phyloP scores from a whole-genome alignment of 2,329 filamentous ascomycete genomes.

The Arthrobotrys sinensis region DNA sequence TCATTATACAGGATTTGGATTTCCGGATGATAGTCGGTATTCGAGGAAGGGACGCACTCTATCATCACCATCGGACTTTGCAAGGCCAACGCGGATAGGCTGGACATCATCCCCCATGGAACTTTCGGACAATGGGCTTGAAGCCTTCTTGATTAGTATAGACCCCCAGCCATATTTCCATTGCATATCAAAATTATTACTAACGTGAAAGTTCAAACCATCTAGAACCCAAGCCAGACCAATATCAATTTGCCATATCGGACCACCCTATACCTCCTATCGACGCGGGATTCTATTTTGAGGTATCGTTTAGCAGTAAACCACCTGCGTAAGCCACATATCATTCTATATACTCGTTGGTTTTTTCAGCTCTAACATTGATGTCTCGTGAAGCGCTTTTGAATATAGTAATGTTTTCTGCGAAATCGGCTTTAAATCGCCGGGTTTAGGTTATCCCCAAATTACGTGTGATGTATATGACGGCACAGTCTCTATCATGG shows the following conservation, averaged over 20 bases:
- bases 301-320: slow-evolving; percentile 13
- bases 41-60: background rate
- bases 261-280: slow-evolving; percentile 29
- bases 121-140: slow-evolving; percentile 4
- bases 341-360: background rate
- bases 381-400: background rate
- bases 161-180: too few species aligned
- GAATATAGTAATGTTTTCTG: background rate
- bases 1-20: background rate
- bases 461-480: background rate
- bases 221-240: background rate
- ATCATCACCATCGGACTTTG: slow-evolving; percentile 2
- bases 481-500: background rate
- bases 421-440: background rate
- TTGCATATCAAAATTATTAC: too few species aligned
- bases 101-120: slow-evolving; percentile 3
- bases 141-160: background rate
- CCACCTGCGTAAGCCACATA: background rate
- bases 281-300: slow-evolving; percentile 32
- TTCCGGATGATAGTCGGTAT: background rate
- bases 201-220: too few species aligned
- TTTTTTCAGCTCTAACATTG: background rate
- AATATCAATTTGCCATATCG: background rate
- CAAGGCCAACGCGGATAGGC: slow-evolving; percentile 4
- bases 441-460: background rate